A percentile compares a stretch with the other conserved stretches of the same genome.
phyloP scores from a whole-genome alignment of 495 filamentous ascomycete species.

The Penicillium angulare region DNA sequence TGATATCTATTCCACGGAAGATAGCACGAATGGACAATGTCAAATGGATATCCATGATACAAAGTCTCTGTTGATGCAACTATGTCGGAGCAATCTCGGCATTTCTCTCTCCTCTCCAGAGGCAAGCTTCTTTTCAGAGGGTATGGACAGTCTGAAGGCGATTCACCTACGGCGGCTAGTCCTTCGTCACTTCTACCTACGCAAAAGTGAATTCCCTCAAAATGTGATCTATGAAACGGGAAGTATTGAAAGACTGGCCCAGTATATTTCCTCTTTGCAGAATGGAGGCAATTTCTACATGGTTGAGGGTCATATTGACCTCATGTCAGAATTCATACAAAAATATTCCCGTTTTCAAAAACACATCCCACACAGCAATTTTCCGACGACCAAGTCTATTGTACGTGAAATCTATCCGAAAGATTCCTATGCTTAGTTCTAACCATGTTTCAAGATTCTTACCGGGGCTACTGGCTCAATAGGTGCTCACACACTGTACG shows the following conservation, averaged over 20 bases:
- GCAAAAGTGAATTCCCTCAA: conserved; percentile 20
- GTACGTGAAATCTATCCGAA: conserved; percentile 32
- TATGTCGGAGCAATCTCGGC: conserved; percentile 40
- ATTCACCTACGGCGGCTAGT: conserved; percentile 56
- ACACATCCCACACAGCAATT: conserved; percentile 28
- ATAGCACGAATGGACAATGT: conserved; percentile 25
- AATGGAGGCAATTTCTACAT: conserved; percentile 19
- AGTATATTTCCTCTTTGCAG: conserved; percentile 43
- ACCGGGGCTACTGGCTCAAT: conserved; percentile 61
- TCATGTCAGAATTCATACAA: conserved; percentile 46
- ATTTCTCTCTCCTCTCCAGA: conserved; percentile 36
- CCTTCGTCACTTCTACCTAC: conserved; percentile 42
- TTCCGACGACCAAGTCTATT: conserved; percentile 31
- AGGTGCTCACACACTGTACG: conserved; percentile 52
- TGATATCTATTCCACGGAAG: conserved; percentile 39
- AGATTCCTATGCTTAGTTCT: background rate
- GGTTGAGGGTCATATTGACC: conserved; percentile 25
- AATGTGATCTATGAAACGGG: conserved; percentile 56
- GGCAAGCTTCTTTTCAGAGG: conserved; percentile 53
- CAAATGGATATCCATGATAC: conserved; percentile 38
- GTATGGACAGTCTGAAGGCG: conserved; percentile 61
- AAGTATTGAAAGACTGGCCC: conserved; percentile 44
- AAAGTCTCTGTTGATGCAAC: conserved; percentile 38
- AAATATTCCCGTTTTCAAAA: conserved; percentile 48
- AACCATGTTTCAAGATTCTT: conserved; percentile 41